phyloP scores from a whole-genome alignment of 2,329 filamentous ascomycete species.

The Penicillium sp. region DNA sequence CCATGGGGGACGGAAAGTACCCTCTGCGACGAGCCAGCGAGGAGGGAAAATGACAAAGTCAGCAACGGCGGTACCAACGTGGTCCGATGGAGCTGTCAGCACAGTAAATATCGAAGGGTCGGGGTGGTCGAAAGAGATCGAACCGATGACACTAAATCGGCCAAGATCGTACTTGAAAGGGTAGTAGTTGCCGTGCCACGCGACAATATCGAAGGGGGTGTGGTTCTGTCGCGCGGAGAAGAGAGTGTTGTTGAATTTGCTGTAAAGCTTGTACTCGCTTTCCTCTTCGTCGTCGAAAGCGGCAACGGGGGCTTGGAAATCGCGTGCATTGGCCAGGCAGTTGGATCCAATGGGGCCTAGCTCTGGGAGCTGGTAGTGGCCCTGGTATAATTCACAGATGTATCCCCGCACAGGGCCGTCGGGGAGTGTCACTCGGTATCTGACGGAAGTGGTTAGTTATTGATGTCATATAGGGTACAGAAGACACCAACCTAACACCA shows the following conservation, averaged over 20 bases:
- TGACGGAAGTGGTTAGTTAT: background rate
- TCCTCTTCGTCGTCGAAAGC: constrained; percentile 60
- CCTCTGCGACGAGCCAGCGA: constrained; percentile 60
- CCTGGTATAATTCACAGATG: constrained; percentile 70
- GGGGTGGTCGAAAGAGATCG: constrained; percentile 71
- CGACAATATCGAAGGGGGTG: constrained; percentile 74
- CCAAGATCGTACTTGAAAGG: constrained; percentile 80
- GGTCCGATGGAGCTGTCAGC: constrained; percentile 56
- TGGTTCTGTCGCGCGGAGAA: constrained; percentile 66
- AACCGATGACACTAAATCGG: constrained; percentile 71
- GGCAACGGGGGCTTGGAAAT: constrained; percentile 72
- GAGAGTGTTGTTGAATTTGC: constrained; percentile 66
- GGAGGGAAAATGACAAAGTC: constrained; percentile 66
- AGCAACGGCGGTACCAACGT: constrained; percentile 60
- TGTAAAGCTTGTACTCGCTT: constrained; percentile 55
- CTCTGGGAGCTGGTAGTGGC: constrained; percentile 69
- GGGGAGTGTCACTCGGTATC: constrained; percentile 66
- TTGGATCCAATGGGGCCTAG: constrained; percentile 72
- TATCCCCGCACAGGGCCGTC: constrained; percentile 66
- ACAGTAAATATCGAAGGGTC: constrained; percentile 76
- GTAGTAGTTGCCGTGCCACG: constrained; percentile 77
- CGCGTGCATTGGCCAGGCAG: constrained; percentile 69
- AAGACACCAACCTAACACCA: constrained; percentile 54
- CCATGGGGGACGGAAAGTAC: constrained; percentile 61
- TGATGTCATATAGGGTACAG: background rate